phyloP scores from a whole-genome alignment of 1,284 basidiomycete species.

The Apiotrichum siamense region DNA sequence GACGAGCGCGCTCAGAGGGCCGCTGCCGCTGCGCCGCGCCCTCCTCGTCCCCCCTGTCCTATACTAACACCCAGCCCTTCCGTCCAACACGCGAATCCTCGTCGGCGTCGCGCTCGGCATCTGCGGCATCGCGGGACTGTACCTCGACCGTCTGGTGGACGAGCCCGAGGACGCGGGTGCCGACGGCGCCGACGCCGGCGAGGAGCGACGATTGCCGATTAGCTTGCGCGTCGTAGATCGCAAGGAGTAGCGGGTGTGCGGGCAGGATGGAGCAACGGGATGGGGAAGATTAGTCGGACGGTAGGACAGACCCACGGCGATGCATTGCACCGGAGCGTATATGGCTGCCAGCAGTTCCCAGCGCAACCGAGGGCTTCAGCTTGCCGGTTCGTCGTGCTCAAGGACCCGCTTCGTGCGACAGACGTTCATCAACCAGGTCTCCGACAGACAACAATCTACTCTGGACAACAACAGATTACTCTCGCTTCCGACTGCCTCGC shows the following conservation, averaged over 20 bases:
- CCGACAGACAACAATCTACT: too few species aligned
- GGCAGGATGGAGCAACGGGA: too few species aligned
- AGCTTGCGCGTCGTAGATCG: not conserved
- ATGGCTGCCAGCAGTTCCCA: too few species aligned
- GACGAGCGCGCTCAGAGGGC: not conserved
- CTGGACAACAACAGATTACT: too few species aligned
- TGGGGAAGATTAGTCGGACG: too few species aligned
- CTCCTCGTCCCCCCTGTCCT: not conserved
- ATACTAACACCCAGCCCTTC: slow-evolving; percentile 4
- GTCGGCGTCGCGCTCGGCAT: slow-evolving; percentile 6
- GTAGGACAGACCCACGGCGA: too few species aligned
- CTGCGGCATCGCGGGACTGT: slow-evolving; percentile 4
- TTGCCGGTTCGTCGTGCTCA: too few species aligned
- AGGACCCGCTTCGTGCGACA: too few species aligned
- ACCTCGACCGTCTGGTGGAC: slow-evolving; percentile 1
- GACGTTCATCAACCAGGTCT: too few species aligned
- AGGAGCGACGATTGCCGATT: not conserved
- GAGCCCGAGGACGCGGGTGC: not conserved
- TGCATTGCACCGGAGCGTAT: too few species aligned
- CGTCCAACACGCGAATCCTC: slow-evolving; percentile 8
- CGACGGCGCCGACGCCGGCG: not conserved
- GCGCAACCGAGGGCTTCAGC: too few species aligned
- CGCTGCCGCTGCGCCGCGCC: not conserved
- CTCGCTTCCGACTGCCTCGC: not conserved
- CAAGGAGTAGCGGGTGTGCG: too few species aligned